Base-by-base conservation (phyloP, 768 basidiomycete species). In the Lactarius pseudohatsudake region DNA sequence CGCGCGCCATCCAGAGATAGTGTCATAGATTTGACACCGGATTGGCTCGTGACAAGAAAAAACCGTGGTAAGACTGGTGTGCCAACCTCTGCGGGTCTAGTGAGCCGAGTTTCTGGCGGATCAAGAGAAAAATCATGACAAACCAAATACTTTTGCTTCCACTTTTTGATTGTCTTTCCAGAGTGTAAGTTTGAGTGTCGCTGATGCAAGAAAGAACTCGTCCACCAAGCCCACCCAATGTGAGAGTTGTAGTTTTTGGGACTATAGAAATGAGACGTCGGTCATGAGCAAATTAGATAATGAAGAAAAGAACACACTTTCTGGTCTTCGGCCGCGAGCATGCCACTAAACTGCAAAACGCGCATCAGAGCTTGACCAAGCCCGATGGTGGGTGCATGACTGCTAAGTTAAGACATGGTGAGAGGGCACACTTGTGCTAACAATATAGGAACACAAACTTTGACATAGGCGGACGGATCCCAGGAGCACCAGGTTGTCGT, bases 141-240 rank as follows among this genome's bases (percentile, higher is more conserved):
- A 62, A 93, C 92, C 91, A 71, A 94, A 92, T 10, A 88, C 88
- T 72, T 92, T 94, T 38, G 91, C 91, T 73, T 93, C 92, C 30
- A 81, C 83, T 71, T 81, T 83, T 73, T 86, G 85, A 71, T 90
- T 92, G 75, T 92, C 91, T 74, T 91, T 91, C 92, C 92, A 93
- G n/a, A 94, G 77, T 3, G 90, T 92, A 70, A 94, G 81, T 74
- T 86, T 90, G 85, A 93, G 85, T 56, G 84, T 76, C 26, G 90
- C 88, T 65, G 85, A 84, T 2, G 85, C 82, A 10, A 85, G 84
- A 72, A 93, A 94, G 69, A 87, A 92, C 34, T 88, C 85, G 58
- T 81, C 80, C 66, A 92, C 83, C 43, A 91, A 72, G 3, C 79
- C 77, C 13, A 80, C 79, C 92, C 92, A 94, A 79, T 83, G 89